phyloP scores from a whole-genome alignment of 164 flowering plant species.

The Amborella trichopoda region DNA sequence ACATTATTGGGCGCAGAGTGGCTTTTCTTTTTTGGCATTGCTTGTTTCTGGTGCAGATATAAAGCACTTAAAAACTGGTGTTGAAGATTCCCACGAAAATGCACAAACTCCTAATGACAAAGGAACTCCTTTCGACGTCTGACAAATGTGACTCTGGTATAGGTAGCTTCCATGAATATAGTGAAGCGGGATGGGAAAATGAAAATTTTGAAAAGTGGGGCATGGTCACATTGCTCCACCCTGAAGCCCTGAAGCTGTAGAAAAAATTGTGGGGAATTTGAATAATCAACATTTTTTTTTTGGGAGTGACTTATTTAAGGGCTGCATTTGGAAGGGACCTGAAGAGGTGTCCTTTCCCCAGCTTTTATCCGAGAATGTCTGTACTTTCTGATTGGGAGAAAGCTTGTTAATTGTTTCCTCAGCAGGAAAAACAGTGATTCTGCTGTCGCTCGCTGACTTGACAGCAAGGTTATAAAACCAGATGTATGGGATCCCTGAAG shows the following conservation, averaged over 20 bases:
- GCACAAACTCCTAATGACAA: conserved; percentile 39
- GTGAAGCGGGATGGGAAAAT: conserved; percentile 25
- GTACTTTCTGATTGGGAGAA: conserved; percentile 40
- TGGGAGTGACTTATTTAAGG: conserved; percentile 39
- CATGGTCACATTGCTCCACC: conserved; percentile 62
- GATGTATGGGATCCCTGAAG: conserved; percentile 43
- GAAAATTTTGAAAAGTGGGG: conserved; percentile 57
- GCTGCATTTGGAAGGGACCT: conserved; percentile 30
- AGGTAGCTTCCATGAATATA: conserved; percentile 39
- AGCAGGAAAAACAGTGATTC: conserved; percentile 26
- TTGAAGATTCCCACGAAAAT: conserved; percentile 41
- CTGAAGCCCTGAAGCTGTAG: conserved; percentile 71
- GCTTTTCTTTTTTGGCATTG: conserved; percentile 52
- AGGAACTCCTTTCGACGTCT: conserved; percentile 47
- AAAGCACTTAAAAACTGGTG: conserved; percentile 73
- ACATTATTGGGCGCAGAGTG: conserved; percentile 40
- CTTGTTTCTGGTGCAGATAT: conserved; percentile 91
- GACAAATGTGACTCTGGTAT: conserved; percentile 49
- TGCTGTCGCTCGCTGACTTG: conserved; percentile 39
- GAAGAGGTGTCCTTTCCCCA: conserved; percentile 38
- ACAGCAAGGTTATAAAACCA: conserved; percentile 38
- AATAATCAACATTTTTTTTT: conserved; percentile 29
- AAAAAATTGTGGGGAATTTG: conserved; percentile 31
- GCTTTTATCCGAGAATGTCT: conserved; percentile 43
- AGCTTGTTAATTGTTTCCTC: conserved; percentile 21